Conservation (phyloP, 441 rosid species). For the Euphorbia schlechtendalii region DNA sequence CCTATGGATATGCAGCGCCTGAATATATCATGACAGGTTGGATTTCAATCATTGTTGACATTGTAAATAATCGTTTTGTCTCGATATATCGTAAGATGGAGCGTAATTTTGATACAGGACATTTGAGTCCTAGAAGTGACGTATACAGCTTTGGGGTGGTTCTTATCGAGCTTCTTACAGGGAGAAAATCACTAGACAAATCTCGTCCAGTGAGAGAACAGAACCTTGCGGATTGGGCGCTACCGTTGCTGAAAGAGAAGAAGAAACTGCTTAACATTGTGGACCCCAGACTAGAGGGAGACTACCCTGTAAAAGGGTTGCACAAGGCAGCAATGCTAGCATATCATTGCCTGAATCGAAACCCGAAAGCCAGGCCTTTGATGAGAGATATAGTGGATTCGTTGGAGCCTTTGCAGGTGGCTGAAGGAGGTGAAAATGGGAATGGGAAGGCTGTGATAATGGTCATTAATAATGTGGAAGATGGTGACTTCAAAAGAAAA, state of each 20-base stretch:
- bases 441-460: slow-evolving; percentile 28
- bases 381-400: slow-evolving; percentile 96
- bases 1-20: slow-evolving; percentile 91
- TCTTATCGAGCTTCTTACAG: slow-evolving; percentile 76
- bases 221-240: slow-evolving; percentile 84
- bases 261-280: slow-evolving; percentile 68
- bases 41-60: neutral
- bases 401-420: slow-evolving; percentile 77
- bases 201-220: slow-evolving; percentile 75
- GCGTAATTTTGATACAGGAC: slow-evolving; percentile 38
- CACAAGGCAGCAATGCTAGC: slow-evolving; percentile 93
- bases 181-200: slow-evolving; percentile 84
- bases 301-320: slow-evolving; percentile 62
- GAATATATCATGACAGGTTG: slow-evolving; percentile 83
- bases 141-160: slow-evolving; percentile 92
- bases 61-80: neutral
- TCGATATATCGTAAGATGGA: neutral
- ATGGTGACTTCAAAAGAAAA: slow-evolving; percentile 28
- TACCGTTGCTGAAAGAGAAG: slow-evolving; percentile 81
- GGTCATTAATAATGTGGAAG: slow-evolving; percentile 26
- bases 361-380: slow-evolving; percentile 92
- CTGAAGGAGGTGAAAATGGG: slow-evolving; percentile 33
- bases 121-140: slow-evolving; percentile 81
- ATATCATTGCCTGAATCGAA: slow-evolving; percentile 81
- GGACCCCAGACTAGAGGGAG: slow-evolving; percentile 67